phyloP scores from a whole-genome alignment of 345 rosid genomes.

The Lepidium didymum region DNA sequence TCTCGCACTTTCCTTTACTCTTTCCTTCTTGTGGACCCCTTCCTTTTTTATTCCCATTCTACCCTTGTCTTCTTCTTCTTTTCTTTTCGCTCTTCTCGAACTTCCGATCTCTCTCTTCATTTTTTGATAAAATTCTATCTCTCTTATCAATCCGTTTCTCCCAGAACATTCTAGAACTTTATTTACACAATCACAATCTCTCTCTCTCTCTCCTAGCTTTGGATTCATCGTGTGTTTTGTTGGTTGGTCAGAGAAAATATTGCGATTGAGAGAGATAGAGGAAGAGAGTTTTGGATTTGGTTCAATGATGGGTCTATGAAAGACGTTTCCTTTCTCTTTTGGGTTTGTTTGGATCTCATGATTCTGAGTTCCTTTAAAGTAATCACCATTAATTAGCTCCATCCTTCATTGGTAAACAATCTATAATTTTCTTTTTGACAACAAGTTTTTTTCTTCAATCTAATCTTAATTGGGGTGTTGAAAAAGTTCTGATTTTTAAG shows the following conservation, averaged over 20 bases:
- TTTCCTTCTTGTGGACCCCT: constrained; percentile 26
- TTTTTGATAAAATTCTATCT: background rate
- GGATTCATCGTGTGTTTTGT: constrained; percentile 14
- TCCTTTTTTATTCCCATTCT: background rate
- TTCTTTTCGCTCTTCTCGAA: constrained; percentile 35
- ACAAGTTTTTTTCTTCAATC: background rate
- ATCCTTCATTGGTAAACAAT: background rate
- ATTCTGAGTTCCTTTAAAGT: background rate
- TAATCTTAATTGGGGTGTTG: background rate
- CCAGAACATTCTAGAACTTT: constrained; percentile 78
- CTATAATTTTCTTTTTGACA: background rate
- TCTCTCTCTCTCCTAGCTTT: background rate
- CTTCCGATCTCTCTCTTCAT: constrained; percentile 21
- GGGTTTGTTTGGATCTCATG: background rate
- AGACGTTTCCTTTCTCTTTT: constrained; percentile 1
- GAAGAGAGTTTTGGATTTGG: constrained; percentile 10
- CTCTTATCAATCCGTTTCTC: constrained; percentile 40
- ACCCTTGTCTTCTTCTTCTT: constrained; percentile 13
- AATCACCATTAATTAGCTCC: background rate
- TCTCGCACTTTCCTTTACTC: constrained; percentile 30
- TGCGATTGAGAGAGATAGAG: background rate
- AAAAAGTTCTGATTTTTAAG: constrained; percentile 26
- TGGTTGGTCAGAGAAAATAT: constrained; percentile 6
- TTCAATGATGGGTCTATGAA: constrained; percentile 8
- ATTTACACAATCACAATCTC: background rate